Evolutionary conservation across 139 green algal genomes (phyloP), one percentile per base, ranked within the genome.

Genomic region (Volvox reticuliferus): DNA sequence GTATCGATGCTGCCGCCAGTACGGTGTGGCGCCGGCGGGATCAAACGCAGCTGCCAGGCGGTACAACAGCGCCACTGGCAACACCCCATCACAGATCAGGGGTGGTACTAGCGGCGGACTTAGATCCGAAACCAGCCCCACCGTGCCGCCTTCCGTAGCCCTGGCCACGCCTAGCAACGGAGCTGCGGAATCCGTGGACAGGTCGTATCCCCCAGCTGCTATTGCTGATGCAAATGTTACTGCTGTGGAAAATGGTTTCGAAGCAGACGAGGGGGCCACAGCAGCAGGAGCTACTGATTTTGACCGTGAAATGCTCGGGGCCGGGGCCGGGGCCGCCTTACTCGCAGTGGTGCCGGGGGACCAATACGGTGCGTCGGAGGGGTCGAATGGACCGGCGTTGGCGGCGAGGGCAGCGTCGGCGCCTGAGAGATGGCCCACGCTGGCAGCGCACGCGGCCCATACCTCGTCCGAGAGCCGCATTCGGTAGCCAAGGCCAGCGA

Each of bases 1-100:
- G 82, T 94, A 94, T n/a, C 55, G n/a, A 32, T 93, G 89, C 21
- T 91, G 62, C 26, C 35, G 28, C 92, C 92, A 94, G 86, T 89
- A 94, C 63, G 61, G 82, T 9, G 82, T 82, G 69, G 18, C 20
- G 68, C 68, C 84, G 16, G 26, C 37, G 16, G 81, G 81, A 26
- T 69, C 80, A 28, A 92, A 89, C 2, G 89, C 89, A 12, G 26
- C 79, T 19, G 84, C 68, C n/a, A 92, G 89, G 36, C 68, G 65
- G 36, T 36, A 5, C 16, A 89, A 50, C 37, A 88, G 73, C 62
- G 69, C 26, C 24, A n/a, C 9, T 32, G 83, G 68, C 30, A 89
- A 73, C 37, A 32, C 71, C 0, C 37, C 69, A 37, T 89, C 83
- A 35, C 36, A 89, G 30, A 89, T 50, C 24, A 89, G 36, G 12